phyloP scores from a whole-genome alignment of 495 filamentous ascomycete genomes.

The Daldinia bambusicola region DNA sequence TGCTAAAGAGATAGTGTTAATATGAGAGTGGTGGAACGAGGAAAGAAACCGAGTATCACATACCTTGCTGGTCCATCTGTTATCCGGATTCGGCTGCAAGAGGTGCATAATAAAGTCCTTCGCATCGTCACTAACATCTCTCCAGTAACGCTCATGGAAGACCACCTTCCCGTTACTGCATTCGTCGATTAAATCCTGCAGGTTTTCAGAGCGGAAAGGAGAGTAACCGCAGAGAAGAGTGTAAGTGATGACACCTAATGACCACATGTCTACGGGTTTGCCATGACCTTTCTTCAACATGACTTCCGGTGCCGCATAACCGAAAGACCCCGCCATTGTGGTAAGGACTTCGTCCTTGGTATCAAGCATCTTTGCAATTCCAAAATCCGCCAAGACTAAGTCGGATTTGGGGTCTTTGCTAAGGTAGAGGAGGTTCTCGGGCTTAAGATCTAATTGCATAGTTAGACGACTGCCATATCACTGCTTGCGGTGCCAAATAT shows the following conservation, averaged over 20 bases:
- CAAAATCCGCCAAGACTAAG: conserved; percentile 95
- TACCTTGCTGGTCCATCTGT: conserved; percentile 82
- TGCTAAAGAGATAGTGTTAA: conserved; percentile 56
- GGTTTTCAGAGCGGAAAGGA: conserved; percentile 93
- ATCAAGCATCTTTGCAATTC: conserved; percentile 98
- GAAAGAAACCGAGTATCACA: conserved; percentile 38
- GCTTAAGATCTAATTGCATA: conserved; percentile 82
- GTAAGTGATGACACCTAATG: conserved; percentile 97
- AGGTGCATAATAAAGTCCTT: conserved; percentile 92
- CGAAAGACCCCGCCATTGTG: conserved; percentile 99
- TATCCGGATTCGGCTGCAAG: conserved; percentile 79
- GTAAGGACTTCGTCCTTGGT: conserved; percentile 89
- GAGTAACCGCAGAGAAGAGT: conserved; percentile 99
- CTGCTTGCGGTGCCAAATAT: background rate
- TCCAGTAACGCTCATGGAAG: conserved; percentile 99
- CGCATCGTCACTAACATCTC: conserved; percentile 93
- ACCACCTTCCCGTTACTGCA: conserved; percentile 88
- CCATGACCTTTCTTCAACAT: conserved; percentile 98
- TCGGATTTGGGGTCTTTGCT: conserved; percentile 79
- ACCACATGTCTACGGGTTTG: conserved; percentile 99
- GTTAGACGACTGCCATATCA: conserved; percentile 1
- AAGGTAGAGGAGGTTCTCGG: conserved; percentile 96
- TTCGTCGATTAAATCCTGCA: conserved; percentile 95
- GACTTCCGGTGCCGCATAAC: conserved; percentile 96
- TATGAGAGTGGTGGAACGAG: background rate